These are phyloP conservation scores for Aspergillus sclerotiicarbonarius DNA, from an alignment of 495 filamentous ascomycete species.

Conservation along the genomic window DNA sequence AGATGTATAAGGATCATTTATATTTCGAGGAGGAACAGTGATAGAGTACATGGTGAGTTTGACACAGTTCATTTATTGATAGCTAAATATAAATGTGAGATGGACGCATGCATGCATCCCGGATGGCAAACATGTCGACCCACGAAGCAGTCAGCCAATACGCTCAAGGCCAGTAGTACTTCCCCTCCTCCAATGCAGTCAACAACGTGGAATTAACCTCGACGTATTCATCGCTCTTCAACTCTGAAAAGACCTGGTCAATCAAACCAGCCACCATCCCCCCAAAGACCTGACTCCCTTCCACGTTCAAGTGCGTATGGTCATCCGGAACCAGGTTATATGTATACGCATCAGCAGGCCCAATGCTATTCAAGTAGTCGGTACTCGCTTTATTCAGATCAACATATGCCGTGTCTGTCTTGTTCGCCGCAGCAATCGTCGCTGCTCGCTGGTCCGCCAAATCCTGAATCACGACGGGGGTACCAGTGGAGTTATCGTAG, in stretches of 20 bases:
- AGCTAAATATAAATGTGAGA: too few species aligned
- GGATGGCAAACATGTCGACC: too few species aligned
- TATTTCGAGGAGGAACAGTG: too few species aligned
- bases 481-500: slow-evolving; percentile 30
- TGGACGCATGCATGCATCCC: too few species aligned
- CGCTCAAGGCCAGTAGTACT: slow-evolving; percentile 19
- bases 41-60: too few species aligned
- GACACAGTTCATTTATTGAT: too few species aligned
- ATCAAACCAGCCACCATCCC: slow-evolving; percentile 45
- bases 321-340: slow-evolving; percentile 41
- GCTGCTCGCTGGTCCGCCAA: slow-evolving; percentile 37
- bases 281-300: slow-evolving; percentile 45
- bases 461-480: slow-evolving; percentile 29
- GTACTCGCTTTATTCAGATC: slow-evolving; percentile 45
- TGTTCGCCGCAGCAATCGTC: slow-evolving; percentile 38
- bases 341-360: slow-evolving; percentile 30
- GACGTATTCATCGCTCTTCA: slow-evolving; percentile 27
- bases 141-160: too few species aligned
- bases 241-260: slow-evolving; percentile 12
- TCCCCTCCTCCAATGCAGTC: slow-evolving; percentile 27
- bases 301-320: slow-evolving; percentile 46
- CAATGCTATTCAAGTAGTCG: slow-evolving; percentile 45
- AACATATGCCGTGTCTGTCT: slow-evolving; percentile 25
- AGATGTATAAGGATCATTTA: too few species aligned
- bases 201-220: slow-evolving; percentile 27